A percentile compares a stretch with the other conserved stretches of the same genome.
These are phyloP conservation scores for Helicosporidium sp. DNA, from an alignment of 139 green algal genomes.

Conservation along the genomic window DNA sequence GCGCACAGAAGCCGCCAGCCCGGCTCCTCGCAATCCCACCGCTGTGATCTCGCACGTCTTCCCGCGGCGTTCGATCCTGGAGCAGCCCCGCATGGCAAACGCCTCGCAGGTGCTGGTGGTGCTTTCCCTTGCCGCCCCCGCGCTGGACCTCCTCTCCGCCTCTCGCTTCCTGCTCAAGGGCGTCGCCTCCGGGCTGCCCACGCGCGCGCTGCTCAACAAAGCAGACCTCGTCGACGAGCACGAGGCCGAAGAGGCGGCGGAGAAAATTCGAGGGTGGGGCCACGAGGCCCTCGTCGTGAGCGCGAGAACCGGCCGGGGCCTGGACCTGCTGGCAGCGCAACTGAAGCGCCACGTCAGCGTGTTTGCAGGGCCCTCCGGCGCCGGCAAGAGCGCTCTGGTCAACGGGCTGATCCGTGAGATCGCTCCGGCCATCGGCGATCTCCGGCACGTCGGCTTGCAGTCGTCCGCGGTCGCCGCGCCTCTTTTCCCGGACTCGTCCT, in stretches of 20 bases:
- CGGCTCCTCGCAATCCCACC: too few species aligned
- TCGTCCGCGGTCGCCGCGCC: too few species aligned
- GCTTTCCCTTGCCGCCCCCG: slow-evolving; percentile 53
- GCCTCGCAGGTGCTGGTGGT: slow-evolving; percentile 76
- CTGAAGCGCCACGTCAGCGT: slow-evolving; percentile 43
- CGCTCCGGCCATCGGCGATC: neutral
- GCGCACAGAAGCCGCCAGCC: too few species aligned
- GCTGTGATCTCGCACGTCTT: too few species aligned
- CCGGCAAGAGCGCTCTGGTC: slow-evolving; percentile 87
- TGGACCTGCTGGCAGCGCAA: slow-evolving; percentile 28
- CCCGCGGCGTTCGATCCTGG: slow-evolving; percentile 34
- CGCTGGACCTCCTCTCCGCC: slow-evolving; percentile 55
- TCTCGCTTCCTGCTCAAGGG: slow-evolving; percentile 70
- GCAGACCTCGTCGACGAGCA: slow-evolving; percentile 40
- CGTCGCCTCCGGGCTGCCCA: slow-evolving; percentile 50
- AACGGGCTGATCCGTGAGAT: slow-evolving; percentile 45
- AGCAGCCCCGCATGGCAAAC: slow-evolving; percentile 75
- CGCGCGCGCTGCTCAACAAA: slow-evolving; percentile 88
- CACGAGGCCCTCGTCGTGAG: slow-evolving; percentile 53
- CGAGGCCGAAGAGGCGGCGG: slow-evolving; percentile 18
- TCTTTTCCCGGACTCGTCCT: too few species aligned
- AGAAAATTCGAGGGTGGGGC: slow-evolving; percentile 44
- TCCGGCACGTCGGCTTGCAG: neutral
- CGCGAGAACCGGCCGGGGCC: slow-evolving; percentile 34
- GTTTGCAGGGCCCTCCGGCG: slow-evolving; percentile 72